Evolutionary conservation across 768 basidiomycete genomes (phyloP), one percentile per base, ranked within the genome.

Genomic region (Auriscalpium orientale): DNA sequence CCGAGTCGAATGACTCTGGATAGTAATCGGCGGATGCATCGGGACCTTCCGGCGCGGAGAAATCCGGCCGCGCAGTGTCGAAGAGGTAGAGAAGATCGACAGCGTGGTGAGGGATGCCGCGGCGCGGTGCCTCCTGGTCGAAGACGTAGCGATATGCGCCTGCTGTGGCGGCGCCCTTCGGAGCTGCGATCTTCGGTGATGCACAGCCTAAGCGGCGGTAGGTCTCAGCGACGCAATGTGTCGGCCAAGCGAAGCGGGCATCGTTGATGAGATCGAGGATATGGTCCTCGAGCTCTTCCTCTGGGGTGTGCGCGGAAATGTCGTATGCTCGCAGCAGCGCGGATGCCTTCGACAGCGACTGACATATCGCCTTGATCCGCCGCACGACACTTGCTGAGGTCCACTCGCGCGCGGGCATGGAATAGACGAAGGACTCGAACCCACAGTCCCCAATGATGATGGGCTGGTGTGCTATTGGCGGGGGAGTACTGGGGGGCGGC

Each of bases 101-200:
- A 1, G 78, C 82, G 65, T 89, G 85, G 64, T 88, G 87, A 2
- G 87, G 81, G 18, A 80, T 67, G 13, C 81, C 81, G 48, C 81
- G 75, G 21, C 77, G 72, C 9, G 87, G 85, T 1, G 84, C 80
- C 62, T 88, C 89, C 70, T 91, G 89, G 68, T 91, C 89, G 65
- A 91, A 91, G 16, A 88, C 81, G 62, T 87, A 91, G 56, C 89
- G 77, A 83, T 83, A 91, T 6, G 89, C 86, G n/a, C 79, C 78
- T 43, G 72, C 73, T 1, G 13, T 21, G 20, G 47, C 34, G 2
- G 59, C 44, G 7, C 28, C 28, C 13, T 20, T 49, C n/a, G 21
- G 15, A 10, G 22, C 34, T 1, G 49, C 49, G 15, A n/a, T 20
- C 22, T 28, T 33, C 4, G 16, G 22, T 28, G 15, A 33, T 13